phyloP scores from a whole-genome alignment of 768 basidiomycete species.

The Leccinum variicolor region DNA sequence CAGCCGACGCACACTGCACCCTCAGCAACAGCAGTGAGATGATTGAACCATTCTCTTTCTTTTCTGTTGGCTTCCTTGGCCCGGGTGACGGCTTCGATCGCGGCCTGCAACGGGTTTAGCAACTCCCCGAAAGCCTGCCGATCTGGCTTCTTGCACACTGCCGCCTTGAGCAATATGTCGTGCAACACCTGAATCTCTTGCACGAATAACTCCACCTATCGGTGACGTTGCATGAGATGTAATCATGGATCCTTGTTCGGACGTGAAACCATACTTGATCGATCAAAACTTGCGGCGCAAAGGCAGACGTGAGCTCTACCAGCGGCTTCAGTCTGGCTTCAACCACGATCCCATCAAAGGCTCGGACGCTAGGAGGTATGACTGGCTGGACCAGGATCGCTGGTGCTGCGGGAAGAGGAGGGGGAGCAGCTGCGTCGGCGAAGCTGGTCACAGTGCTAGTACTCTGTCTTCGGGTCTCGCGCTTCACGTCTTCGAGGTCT shows the following conservation, averaged over 20 bases:
- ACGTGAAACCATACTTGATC: slow-evolving; percentile 62
- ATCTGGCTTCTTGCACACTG: slow-evolving; percentile 78
- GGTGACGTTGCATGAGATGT: slow-evolving; percentile 3
- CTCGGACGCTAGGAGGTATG: slow-evolving; percentile 58
- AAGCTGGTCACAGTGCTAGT: slow-evolving; percentile 30
- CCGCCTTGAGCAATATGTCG: slow-evolving; percentile 62
- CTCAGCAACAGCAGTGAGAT: slow-evolving; percentile 79
- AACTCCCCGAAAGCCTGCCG: slow-evolving; percentile 53
- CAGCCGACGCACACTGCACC: slow-evolving; percentile 82
- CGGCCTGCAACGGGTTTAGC: slow-evolving; percentile 63
- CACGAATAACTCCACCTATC: slow-evolving; percentile 66
- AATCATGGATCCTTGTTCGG: background rate
- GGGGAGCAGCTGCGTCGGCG: slow-evolving; percentile 19
- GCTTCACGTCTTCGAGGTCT: slow-evolving; percentile 68
- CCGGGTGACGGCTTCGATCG: slow-evolving; percentile 73
- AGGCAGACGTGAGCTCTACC: slow-evolving; percentile 62
- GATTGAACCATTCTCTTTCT: slow-evolving; percentile 79
- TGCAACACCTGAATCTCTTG: slow-evolving; percentile 66
- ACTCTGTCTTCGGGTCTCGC: slow-evolving; percentile 26
- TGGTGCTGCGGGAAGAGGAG: slow-evolving; percentile 35
- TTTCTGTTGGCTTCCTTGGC: slow-evolving; percentile 79
- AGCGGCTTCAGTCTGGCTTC: slow-evolving; percentile 74
- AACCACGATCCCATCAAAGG: slow-evolving; percentile 72
- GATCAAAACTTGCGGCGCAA: slow-evolving; percentile 66
- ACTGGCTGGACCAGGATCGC: slow-evolving; percentile 38